phyloP scores from a whole-genome alignment of 2,329 filamentous ascomycete species.

The Pseudocercospora fuligena region DNA sequence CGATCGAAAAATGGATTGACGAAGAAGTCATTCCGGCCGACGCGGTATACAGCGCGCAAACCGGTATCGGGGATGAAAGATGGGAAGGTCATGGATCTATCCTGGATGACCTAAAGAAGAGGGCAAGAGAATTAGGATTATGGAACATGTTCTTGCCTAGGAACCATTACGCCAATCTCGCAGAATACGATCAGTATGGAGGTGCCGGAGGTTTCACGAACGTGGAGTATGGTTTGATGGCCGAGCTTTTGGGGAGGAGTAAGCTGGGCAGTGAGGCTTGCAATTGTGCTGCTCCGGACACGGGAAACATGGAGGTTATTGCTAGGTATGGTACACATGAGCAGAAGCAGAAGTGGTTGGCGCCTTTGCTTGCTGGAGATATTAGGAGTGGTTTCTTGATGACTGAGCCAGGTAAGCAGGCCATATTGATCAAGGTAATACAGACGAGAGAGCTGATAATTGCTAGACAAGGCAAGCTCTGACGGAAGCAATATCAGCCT shows the following conservation, averaged over 20 bases:
- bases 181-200: constrained; percentile 60
- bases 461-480: constrained; percentile 54
- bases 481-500: constrained; percentile 62
- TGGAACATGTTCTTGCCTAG: constrained; percentile 99
- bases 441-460: neutral
- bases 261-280: constrained; percentile 84
- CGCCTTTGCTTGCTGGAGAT: constrained; percentile 55
- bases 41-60: constrained; percentile 75
- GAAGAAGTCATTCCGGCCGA: constrained; percentile 83
- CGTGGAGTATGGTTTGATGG: constrained; percentile 97
- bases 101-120: constrained; percentile 81
- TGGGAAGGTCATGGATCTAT: constrained; percentile 80
- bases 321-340: constrained; percentile 57
- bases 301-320: constrained; percentile 59
- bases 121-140: constrained; percentile 80
- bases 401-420: constrained; percentile 49
- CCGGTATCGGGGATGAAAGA: constrained; percentile 75
- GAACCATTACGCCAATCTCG: constrained; percentile 70
- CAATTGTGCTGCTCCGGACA: constrained; percentile 63
- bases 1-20: constrained; percentile 91
- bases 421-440: neutral
- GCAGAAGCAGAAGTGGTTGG: constrained; percentile 57
- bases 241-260: constrained; percentile 90
- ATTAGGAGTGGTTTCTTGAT: constrained; percentile 56
- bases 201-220: constrained; percentile 88